Evolutionary conservation across 257 asterid genomes (phyloP).

Genomic region (Paulownia fortunei): DNA sequence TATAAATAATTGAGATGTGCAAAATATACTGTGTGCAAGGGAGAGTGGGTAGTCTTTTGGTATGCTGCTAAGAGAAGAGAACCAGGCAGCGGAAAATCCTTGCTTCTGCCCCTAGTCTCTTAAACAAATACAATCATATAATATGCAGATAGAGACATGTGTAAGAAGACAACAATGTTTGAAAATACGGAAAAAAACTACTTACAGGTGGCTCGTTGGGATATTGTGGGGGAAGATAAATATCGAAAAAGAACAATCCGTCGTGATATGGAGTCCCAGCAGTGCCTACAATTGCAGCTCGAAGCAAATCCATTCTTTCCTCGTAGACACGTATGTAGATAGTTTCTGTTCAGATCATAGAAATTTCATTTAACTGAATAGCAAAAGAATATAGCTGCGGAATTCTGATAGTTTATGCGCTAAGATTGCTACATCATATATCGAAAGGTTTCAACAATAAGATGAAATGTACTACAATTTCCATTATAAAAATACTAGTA

Average conservation of each 20-base stretch:
- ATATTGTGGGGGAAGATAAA: conserved; percentile 79
- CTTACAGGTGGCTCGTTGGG: conserved; percentile 96
- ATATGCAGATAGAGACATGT: not conserved
- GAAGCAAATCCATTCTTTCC: conserved; percentile 80
- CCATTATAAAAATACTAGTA: not conserved
- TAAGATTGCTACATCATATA: not conserved
- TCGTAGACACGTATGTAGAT: conserved; percentile 80
- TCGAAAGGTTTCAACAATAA: not conserved
- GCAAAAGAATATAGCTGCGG: conserved; percentile 9
- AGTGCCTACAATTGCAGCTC: conserved; percentile 81
- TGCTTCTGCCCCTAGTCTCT: not conserved
- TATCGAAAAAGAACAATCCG: conserved; percentile 86
- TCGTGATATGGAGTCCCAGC: conserved; percentile 97
- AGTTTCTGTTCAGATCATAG: conserved; percentile 53
- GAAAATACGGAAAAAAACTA: not conserved
- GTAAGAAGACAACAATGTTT: not conserved
- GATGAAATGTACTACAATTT: not conserved
- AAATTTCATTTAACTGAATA: not conserved
- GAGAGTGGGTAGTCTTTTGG: too few relatives aligned
- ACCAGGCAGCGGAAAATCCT: not conserved
- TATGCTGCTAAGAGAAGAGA: not conserved
- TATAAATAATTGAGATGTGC: too few relatives aligned
- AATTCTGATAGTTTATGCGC: not conserved
- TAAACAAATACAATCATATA: not conserved
- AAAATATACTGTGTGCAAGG: too few relatives aligned